Percentiles rank a stretch among this genome's conserved stretches.
Conservation (phyloP, 2,329 filamentous ascomycete species). For the Orbilia quercus region DNA sequence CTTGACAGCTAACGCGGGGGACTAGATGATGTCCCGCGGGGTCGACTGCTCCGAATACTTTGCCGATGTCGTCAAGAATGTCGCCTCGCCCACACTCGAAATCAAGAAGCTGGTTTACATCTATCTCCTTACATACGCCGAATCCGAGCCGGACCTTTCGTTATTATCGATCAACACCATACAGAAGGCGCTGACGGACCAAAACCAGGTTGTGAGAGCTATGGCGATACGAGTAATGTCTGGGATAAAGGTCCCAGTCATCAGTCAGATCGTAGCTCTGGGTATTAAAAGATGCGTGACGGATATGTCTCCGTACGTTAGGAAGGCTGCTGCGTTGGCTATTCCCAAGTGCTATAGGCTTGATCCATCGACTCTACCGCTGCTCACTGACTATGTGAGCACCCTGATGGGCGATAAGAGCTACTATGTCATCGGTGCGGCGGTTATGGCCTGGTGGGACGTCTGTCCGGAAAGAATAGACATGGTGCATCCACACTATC, state of each 20-base stretch:
- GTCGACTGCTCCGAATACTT: slow-evolving; percentile 92
- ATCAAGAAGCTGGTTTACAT: slow-evolving; percentile 99
- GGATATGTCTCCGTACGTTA: slow-evolving; percentile 94
- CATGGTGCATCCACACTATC: slow-evolving; percentile 90
- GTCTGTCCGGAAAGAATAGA: slow-evolving; percentile 89
- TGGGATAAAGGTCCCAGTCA: slow-evolving; percentile 94
- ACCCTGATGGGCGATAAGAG: slow-evolving; percentile 87
- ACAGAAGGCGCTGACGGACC: slow-evolving; percentile 94
- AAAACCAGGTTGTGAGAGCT: slow-evolving; percentile 88
- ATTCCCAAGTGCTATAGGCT: slow-evolving; percentile 96
- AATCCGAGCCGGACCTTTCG: slow-evolving; percentile 93
- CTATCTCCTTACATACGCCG: slow-evolving; percentile 95
- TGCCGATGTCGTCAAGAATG: slow-evolving; percentile 98
- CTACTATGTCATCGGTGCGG: slow-evolving; percentile 95
- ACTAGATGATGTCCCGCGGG: slow-evolving; percentile 91
- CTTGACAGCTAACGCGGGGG: not conserved
- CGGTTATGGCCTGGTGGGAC: slow-evolving; percentile 87
- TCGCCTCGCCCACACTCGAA: slow-evolving; percentile 90
- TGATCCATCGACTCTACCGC: slow-evolving; percentile 84
- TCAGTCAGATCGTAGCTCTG: slow-evolving; percentile 94
- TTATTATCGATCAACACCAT: slow-evolving; percentile 98
- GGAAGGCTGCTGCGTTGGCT: slow-evolving; percentile 89
- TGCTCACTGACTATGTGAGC: slow-evolving; percentile 83
- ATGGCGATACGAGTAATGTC: slow-evolving; percentile 97
- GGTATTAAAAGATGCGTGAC: slow-evolving; percentile 93